Base-by-base conservation (phyloP, 345 rosid genomes). In the Nephelium lappaceum region DNA sequence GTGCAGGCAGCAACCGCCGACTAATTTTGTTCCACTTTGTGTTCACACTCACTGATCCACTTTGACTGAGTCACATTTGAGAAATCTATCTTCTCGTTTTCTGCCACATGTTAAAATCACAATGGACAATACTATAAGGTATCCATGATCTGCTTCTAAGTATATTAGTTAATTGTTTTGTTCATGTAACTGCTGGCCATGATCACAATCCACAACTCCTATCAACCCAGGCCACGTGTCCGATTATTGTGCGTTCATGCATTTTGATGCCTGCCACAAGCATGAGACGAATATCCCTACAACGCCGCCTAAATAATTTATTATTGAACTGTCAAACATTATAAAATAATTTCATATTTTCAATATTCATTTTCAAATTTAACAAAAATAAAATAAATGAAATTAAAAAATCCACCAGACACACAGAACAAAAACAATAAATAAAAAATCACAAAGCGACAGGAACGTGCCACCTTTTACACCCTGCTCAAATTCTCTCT, bases 381-480 rank as follows among this genome's bases (percentile, higher is more conserved):
- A 0, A n/a, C 0, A 8, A 57, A 57, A 57, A 5, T 57, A 18
- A n/a, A 57, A 57, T 19, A 19, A 18, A 57, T n/a, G 6, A 7
- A 11, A 6, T 45, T 45, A 27, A 49, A 49, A 49, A 49, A 12
- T n/a, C 76, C 23, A 36, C 77, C 7, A 5, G 8, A 16, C 68
- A 62, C 58, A 43, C 11, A 2, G 14, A 15, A 49, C 12, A 5
- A 41, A 10, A 1, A n/a, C 3, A 57, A 38, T 0, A 0, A 4
- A 4, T 43, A 45, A 45, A 24, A 71, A 3, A 14, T 1, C 0
- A 23, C 36, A 58, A 49, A 75, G 31, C 7, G 19, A 31, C 71
- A 39, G 58, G 47, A 61, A 77, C 78, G 71, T 67, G 84, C 72
- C 21, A 23, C 11, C 51, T 80, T 72, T 68, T 61, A 31, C 73